phyloP scores from a whole-genome alignment of 306 rosid species.

The Canavalia ensiformis region DNA sequence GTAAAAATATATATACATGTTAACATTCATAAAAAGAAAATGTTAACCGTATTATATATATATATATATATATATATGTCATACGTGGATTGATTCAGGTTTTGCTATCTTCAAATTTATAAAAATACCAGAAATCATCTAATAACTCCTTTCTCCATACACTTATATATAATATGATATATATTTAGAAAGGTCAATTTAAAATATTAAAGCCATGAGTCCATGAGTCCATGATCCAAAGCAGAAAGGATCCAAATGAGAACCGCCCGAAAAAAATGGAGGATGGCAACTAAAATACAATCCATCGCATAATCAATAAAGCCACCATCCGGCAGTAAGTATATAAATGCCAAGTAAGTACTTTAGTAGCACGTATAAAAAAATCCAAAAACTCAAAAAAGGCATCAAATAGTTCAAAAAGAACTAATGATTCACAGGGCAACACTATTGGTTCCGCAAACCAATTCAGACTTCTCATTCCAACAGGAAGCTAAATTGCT shows the following conservation, averaged over 20 bases:
- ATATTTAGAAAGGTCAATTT: too few relatives aligned
- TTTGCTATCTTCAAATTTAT: too few relatives aligned
- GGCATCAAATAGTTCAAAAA: too few relatives aligned
- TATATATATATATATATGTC: too few relatives aligned
- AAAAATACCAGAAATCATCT: too few relatives aligned
- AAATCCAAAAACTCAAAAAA: conserved; percentile 30
- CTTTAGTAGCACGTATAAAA: neutral
- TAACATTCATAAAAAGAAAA: too few relatives aligned
- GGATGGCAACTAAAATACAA: neutral
- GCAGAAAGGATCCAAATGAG: neutral
- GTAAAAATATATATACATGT: too few relatives aligned
- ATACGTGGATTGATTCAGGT: too few relatives aligned
- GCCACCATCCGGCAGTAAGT: neutral
- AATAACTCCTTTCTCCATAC: too few relatives aligned
- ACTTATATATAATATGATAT: too few relatives aligned
- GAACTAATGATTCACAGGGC: neutral
- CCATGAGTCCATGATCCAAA: neutral
- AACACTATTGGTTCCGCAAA: conserved; percentile 13
- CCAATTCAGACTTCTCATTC: conserved; percentile 30
- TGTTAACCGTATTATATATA: too few relatives aligned
- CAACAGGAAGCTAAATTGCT: conserved; percentile 11
- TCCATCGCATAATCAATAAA: neutral
- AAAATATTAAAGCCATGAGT: neutral
- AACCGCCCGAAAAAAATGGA: neutral
- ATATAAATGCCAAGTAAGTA: neutral